phyloP scores from a whole-genome alignment of 352 stramenopile species.

The Chrysophaeum taylorii region DNA sequence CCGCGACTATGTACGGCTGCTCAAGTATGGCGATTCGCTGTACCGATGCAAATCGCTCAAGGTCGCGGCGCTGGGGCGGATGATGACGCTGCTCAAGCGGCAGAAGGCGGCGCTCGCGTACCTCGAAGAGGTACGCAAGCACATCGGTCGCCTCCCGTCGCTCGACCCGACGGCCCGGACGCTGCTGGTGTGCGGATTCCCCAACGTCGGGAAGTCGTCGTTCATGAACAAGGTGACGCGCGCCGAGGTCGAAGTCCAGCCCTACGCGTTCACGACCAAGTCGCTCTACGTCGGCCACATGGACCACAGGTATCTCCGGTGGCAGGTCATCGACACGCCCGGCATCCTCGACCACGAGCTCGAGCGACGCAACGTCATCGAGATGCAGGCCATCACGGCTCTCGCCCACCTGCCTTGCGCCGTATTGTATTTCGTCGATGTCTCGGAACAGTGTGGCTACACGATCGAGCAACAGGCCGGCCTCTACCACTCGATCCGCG shows the following conservation, averaged over 20 bases:
- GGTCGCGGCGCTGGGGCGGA: slow-evolving; percentile 92
- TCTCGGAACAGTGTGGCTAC: slow-evolving; percentile 98
- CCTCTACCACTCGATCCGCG: slow-evolving; percentile 93
- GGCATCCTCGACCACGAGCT: slow-evolving; percentile 98
- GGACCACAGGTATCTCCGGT: slow-evolving; percentile 98
- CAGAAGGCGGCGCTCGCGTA: slow-evolving; percentile 96
- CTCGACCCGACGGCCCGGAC: slow-evolving; percentile 98
- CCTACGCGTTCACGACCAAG: slow-evolving; percentile 99
- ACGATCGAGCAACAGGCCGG: slow-evolving; percentile 94
- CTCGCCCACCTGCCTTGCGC: slow-evolving; percentile 96
- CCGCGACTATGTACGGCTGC: slow-evolving; percentile 97
- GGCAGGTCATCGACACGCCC: slow-evolving; percentile 99
- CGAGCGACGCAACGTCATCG: slow-evolving; percentile 98
- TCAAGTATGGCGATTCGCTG: slow-evolving; percentile 98
- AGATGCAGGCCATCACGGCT: slow-evolving; percentile 99
- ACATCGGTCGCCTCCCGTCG: slow-evolving; percentile 93
- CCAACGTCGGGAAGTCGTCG: slow-evolving; percentile 99
- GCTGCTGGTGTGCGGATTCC: slow-evolving; percentile 92
- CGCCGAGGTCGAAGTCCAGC: slow-evolving; percentile 98
- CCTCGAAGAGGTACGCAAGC: slow-evolving; percentile 87
- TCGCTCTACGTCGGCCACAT: slow-evolving; percentile 98
- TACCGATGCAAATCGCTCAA: slow-evolving; percentile 99
- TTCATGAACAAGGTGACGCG: slow-evolving; percentile 99
- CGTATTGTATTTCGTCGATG: slow-evolving; percentile 99
- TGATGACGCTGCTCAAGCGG: slow-evolving; percentile 98